These are phyloP conservation scores for Eucalyptus curtisii DNA, from an alignment of 345 rosid genomes.

Conservation along the genomic window DNA sequence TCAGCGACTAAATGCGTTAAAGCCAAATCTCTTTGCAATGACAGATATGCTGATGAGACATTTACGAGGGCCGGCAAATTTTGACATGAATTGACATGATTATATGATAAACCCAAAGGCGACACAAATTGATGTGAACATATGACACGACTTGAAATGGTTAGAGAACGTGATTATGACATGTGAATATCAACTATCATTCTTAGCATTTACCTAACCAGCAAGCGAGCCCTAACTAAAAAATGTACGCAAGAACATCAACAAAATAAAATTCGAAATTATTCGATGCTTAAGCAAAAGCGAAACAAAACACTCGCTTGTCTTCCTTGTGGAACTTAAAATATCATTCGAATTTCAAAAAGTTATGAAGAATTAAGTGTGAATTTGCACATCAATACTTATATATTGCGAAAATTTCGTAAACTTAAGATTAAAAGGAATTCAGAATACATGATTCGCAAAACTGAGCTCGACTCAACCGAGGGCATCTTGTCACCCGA, in stretches of 20 bases:
- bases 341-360: neutral
- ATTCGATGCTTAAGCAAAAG: too few relatives aligned
- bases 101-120: neutral
- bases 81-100: neutral
- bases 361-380: neutral
- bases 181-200: neutral
- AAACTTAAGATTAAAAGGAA: neutral
- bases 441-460: fast-evolving
- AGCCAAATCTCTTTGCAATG: neutral
- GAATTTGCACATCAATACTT: neutral
- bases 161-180: neutral
- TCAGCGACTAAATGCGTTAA: neutral
- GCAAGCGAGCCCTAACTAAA: neutral
- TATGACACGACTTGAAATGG: neutral
- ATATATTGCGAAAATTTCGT: neutral
- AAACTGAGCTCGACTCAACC: neutral
- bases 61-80: neutral
- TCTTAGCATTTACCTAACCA: neutral
- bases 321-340: neutral
- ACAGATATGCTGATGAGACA: too few relatives aligned
- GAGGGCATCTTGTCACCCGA: neutral
- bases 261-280: too few relatives aligned
- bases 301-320: fast-evolving
- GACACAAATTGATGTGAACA: neutral
- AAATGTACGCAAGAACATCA: too few relatives aligned